Evolutionary conservation across 2,329 filamentous ascomycete genomes (phyloP), one percentile per base, ranked within the genome.

Genomic region (Pseudogymnoascus sp.): DNA sequence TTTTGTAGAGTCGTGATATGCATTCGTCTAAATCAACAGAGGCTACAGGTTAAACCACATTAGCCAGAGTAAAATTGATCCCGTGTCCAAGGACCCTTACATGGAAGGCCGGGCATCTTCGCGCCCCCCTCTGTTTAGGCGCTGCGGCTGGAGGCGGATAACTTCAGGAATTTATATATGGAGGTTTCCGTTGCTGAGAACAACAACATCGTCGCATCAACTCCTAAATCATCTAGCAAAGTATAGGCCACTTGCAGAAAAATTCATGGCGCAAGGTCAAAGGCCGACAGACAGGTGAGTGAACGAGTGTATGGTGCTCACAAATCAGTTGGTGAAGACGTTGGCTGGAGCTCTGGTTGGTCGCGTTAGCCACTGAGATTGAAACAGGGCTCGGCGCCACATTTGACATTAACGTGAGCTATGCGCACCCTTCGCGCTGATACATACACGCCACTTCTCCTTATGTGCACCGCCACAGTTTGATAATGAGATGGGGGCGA

Each of bases 1-100:
- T 97, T 75, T 95, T 93, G 79, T 97, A 97, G 62, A 99, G 85
- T 69, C 93, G 89, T 75, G 91, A 87, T 79, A 99, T 97, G 79
- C 95, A 99, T 84, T 97, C 92, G 80, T 99, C 95, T 72, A 99
- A 86, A 77, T 99, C 93, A 79, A 99, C 93, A 78, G 91, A 96
- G 71, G 90, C 93, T 96, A 72, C 31, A 46, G 60, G 23, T 62
- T 53, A 33, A 35, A 35, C n/a, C 46, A 53, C 46, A 31, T 60
- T 62, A 53, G 60, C 17, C 61, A n/a, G 50, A 44, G 37, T 44
- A 35, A 50, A 42, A 64, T 35, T 15, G 29, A 56, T 33, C 1
- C 26, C 29, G 2, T 3, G 33, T 9, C 29, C 29, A 37, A 65
- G 15, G 40, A 33, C 33, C 72, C 80, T 73, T 75, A 84, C 82